These are phyloP conservation scores for Metarhizium album DNA, from an alignment of 2,329 filamentous ascomycete species.

Conservation along the genomic window DNA sequence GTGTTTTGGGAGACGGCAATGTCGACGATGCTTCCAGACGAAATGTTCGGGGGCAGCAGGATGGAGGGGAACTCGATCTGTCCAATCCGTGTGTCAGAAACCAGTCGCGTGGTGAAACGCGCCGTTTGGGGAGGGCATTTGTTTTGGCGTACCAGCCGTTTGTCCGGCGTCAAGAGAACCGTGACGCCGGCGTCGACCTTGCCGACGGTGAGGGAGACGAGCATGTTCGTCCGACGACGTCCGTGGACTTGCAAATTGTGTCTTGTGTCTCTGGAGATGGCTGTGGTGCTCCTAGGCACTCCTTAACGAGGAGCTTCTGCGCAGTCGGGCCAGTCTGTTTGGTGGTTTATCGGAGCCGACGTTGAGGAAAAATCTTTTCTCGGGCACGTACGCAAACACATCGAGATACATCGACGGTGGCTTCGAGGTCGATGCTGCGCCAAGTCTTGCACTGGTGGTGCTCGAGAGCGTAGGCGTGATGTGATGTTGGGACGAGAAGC, in stretches of 20 bases:
- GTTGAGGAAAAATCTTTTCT: neutral
- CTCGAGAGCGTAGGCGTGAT: no score
- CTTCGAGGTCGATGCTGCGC: neutral
- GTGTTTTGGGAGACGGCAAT: conserved; percentile 88
- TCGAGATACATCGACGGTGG: neutral
- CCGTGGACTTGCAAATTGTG: neutral
- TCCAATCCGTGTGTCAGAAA: neutral
- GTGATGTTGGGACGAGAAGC: no score
- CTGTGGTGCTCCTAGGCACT: neutral
- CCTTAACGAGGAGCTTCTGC: neutral
- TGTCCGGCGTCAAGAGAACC: conserved; percentile 91
- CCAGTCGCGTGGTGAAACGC: neutral
- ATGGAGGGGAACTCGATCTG: conserved; percentile 99
- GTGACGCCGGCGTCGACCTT: conserved; percentile 99
- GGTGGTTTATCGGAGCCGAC: neutral
- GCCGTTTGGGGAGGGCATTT: neutral
- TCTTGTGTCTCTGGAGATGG: neutral
- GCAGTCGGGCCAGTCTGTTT: neutral
- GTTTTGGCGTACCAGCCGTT: conserved; percentile 68
- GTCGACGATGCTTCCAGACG: conserved; percentile 93
- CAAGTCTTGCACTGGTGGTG: no score
- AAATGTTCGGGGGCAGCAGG: conserved; percentile 87
- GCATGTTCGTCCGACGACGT: conserved; percentile 47
- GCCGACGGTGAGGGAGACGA: conserved; percentile 95
- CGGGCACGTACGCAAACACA: neutral